A percentile compares a stretch with the other conserved stretches of the same genome.
Conservation (phyloP, 768 basidiomycete genomes). For the Macrolepiota albuminosa region DNA sequence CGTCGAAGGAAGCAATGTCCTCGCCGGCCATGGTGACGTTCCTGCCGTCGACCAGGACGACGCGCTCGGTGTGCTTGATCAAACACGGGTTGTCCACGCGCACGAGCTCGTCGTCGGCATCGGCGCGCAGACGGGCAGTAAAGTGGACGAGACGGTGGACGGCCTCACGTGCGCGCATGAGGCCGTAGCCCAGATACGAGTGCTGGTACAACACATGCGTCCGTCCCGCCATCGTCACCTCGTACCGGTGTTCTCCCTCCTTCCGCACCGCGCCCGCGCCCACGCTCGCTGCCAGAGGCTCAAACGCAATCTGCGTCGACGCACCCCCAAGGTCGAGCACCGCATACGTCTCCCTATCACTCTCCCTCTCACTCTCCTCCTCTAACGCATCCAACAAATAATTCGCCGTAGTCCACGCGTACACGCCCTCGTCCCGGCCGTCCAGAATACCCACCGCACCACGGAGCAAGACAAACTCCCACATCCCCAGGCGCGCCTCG, state of each 20-base stretch:
- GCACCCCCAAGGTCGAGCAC: constrained; percentile 96
- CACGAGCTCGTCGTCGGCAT: constrained; percentile 3
- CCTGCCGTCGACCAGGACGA: constrained; percentile 55
- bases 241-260: constrained; percentile 92
- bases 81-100: constrained; percentile 73
- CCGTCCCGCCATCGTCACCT: constrained; percentile 67
- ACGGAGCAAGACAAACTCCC: constrained; percentile 57
- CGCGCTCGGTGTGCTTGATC: constrained; percentile 54
- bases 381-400: constrained; percentile 76
- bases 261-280: constrained; percentile 32
- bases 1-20: constrained; percentile 78
- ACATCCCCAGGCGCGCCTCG: constrained; percentile 49
- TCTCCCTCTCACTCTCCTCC: background rate
- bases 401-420: constrained; percentile 97
- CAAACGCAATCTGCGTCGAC: constrained; percentile 96
- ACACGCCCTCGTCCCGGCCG: constrained; percentile 94
- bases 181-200: constrained; percentile 94
- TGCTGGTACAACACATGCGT: constrained; percentile 88
- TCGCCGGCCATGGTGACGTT: constrained; percentile 86
- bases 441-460: constrained; percentile 89
- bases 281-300: constrained; percentile 51
- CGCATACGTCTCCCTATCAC: constrained; percentile 56
- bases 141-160: constrained; percentile 92
- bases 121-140: constrained; percentile 47
- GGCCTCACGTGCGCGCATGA: constrained; percentile 63